phyloP scores from a whole-genome alignment of 1,284 basidiomycete species.

The Cryptococcus sp. region DNA sequence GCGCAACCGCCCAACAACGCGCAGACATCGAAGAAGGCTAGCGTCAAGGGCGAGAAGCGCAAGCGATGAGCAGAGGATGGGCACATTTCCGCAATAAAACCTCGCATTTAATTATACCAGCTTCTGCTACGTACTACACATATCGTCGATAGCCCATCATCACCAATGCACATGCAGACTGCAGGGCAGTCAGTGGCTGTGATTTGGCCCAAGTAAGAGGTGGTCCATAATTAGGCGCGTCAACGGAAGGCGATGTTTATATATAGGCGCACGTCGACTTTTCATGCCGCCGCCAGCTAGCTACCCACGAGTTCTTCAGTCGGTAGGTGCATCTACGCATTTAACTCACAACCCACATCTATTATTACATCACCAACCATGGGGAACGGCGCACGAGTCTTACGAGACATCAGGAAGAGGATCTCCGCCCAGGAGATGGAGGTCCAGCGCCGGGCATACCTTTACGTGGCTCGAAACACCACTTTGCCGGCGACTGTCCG shows the following conservation, averaged over 20 bases:
- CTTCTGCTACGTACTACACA: background rate
- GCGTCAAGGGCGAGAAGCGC: constrained; percentile 22
- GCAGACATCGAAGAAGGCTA: constrained; percentile 1
- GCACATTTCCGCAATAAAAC: background rate
- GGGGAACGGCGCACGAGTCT: constrained; percentile 25
- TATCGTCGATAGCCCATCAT: background rate
- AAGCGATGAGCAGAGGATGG: constrained; percentile 13
- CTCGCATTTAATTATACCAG: background rate
- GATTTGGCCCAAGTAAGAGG: no score
- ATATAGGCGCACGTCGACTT: background rate
- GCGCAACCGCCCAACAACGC: constrained; percentile 3
- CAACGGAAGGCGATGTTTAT: background rate
- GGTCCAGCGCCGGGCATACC: constrained; percentile 76
- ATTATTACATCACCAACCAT: constrained; percentile 2
- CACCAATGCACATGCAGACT: background rate
- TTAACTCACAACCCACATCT: no score
- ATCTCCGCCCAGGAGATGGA: constrained; percentile 61
- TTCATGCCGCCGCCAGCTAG: no score
- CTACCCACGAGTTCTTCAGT: no score
- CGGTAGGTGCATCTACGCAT: background rate
- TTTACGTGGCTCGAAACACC: constrained; percentile 85
- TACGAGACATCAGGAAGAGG: constrained; percentile 46
- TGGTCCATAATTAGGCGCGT: background rate
- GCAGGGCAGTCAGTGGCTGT: background rate
- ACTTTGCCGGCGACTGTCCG: constrained; percentile 77